phyloP scores from a whole-genome alignment of 2,329 filamentous ascomycete species.

The Calonectria pseudoturangicola region DNA sequence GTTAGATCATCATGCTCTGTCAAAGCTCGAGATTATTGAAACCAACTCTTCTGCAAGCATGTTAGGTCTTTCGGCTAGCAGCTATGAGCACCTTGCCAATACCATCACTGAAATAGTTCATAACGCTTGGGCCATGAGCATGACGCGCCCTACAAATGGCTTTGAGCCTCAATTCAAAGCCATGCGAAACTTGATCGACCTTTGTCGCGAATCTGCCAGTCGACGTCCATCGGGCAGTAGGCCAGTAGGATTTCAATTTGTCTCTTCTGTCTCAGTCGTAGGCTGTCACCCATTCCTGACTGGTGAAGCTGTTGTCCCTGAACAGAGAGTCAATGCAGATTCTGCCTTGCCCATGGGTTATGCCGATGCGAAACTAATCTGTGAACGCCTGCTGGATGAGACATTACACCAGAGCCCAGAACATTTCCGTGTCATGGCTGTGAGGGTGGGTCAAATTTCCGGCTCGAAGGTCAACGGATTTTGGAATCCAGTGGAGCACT shows the following conservation, averaged over 20 bases:
- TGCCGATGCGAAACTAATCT: constrained; percentile 25
- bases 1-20: neutral
- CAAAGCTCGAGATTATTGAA: constrained; percentile 24
- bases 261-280: constrained; percentile 65
- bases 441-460: constrained; percentile 71
- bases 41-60: neutral
- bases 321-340: constrained; percentile 63
- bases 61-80: neutral
- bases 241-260: constrained; percentile 61
- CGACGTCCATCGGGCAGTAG: neutral
- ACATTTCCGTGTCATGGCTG: constrained; percentile 65
- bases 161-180: constrained; percentile 27
- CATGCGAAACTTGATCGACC: constrained; percentile 28
- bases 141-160: neutral
- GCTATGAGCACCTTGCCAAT: constrained; percentile 16
- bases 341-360: constrained; percentile 59
- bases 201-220: constrained; percentile 58
- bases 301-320: constrained; percentile 61
- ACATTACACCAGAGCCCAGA: constrained; percentile 66
- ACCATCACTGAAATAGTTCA: constrained; percentile 30
- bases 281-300: constrained; percentile 50
- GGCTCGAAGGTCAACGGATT: constrained; percentile 59
- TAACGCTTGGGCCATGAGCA: constrained; percentile 37
- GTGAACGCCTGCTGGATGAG: constrained; percentile 64
- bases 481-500: constrained; percentile 73